Conservation (phyloP, 2,329 filamentous ascomycete genomes). For the Zymoseptoria passerinii region DNA sequence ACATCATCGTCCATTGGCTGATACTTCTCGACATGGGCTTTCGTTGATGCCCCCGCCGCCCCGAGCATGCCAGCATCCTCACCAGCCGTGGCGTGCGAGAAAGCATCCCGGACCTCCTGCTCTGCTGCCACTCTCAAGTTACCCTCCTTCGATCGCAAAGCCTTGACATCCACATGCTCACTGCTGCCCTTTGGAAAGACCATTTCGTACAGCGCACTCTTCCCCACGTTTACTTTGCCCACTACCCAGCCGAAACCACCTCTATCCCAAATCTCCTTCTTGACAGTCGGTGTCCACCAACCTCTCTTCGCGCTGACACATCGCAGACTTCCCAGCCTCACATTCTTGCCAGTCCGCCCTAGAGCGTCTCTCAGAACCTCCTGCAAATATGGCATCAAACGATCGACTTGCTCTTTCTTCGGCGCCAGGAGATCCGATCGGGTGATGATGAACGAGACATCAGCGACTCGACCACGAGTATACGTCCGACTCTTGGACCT, state of each 20-base stretch:
- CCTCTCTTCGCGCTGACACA: conserved; percentile 77
- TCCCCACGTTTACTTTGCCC: conserved; percentile 96
- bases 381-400: conserved; percentile 74
- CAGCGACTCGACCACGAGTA: conserved; percentile 58
- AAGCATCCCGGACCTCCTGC: neutral
- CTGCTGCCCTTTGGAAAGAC: conserved; percentile 65
- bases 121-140: neutral
- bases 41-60: neutral
- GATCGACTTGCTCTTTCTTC: conserved; percentile 73
- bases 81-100: neutral
- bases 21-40: neutral
- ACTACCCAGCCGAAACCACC: conserved; percentile 92
- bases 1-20: neutral
- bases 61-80: conserved; percentile 7
- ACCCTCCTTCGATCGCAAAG: neutral
- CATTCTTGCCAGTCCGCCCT: conserved; percentile 55
- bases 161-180: neutral
- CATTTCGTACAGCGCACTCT: conserved; percentile 81
- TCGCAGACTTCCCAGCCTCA: conserved; percentile 79
- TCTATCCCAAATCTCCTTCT: conserved; percentile 73
- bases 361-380: conserved; percentile 70
- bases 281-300: conserved; percentile 88
- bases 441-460: conserved; percentile 86
- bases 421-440: conserved; percentile 78
- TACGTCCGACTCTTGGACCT: conserved; percentile 62